Conservation (phyloP, 78 protist genomes). For the Corallochytrium limacisporum region DNA sequence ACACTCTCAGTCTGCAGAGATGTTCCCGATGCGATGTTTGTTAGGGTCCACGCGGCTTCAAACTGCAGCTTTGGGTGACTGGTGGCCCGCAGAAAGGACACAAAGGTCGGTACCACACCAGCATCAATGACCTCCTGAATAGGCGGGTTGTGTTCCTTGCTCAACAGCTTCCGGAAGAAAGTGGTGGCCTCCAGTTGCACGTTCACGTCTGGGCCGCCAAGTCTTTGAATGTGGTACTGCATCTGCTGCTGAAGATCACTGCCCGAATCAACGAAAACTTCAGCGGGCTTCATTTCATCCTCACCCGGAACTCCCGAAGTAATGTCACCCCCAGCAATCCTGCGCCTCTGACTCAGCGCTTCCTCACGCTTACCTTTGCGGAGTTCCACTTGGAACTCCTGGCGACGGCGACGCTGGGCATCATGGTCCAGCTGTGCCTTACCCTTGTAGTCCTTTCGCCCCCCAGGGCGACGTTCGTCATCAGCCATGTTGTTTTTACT, state of each 20-base stretch:
- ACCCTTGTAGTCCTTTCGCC: no score
- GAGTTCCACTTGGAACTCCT: slow-evolving; percentile 5
- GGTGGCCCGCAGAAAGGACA: slow-evolving; percentile 45
- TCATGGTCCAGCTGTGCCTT: no score
- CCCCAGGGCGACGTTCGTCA: no score
- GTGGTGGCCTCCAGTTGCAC: slow-evolving; percentile 23
- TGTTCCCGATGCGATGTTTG: slow-evolving; percentile 95
- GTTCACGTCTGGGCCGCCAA: slow-evolving; percentile 4
- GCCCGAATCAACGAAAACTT: background rate
- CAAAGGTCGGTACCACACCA: slow-evolving; percentile 78
- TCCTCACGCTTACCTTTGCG: slow-evolving; percentile 69
- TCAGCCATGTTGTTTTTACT: no score
- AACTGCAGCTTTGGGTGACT: slow-evolving; percentile 53
- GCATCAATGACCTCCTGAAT: slow-evolving; percentile 73
- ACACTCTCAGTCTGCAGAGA: slow-evolving; percentile 76
- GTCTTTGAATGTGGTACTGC: background rate
- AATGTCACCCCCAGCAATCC: background rate
- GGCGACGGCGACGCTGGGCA: background rate
- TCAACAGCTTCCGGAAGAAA: slow-evolving; percentile 66
- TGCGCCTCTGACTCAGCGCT: slow-evolving; percentile 47
- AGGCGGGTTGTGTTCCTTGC: slow-evolving; percentile 78
- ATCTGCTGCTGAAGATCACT: background rate
- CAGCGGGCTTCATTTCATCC: no score
- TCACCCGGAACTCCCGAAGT: no score
- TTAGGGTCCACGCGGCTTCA: slow-evolving; percentile 96